Base-by-base conservation (phyloP, 2,329 filamentous ascomycete species). In the Chrysosporium queenslandicum region DNA sequence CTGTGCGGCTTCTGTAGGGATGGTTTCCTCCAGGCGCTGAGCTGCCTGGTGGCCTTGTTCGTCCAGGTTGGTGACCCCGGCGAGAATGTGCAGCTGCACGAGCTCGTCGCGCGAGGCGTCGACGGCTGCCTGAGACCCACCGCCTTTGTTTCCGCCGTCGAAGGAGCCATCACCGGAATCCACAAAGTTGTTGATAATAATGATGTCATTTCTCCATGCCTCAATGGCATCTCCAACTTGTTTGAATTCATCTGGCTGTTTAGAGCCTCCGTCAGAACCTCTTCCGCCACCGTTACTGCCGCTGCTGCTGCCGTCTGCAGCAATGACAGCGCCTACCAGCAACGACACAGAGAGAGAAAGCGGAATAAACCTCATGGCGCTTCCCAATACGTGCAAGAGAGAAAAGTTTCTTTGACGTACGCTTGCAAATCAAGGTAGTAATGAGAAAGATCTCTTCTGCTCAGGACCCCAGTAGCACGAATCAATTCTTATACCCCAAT, bases 131-230 rank as follows among this genome's bases (percentile, higher is more conserved):
- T 50, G 18, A n/a, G 21, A 18, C 6, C 8, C 37, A 8, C 20
- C 30, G 14, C n/a, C n/a, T 8, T 34, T 23, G 27, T 34, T 37
- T 9, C 34, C 14, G 5, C 16, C 37, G 16, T 36, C 43, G 9
- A 46, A 46, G 43, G n/a, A 8, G 16, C 34, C 18, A 3, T 12
- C 21, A 42, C 27, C 27, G 27, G 32, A 34, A 18, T 43, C 25
- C 16, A 46, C 34, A 37, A 53, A 53, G 25, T 20, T 30, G 11
- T 47, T 53, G 16, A 53, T 47, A 5, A 12, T 34, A 25, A 20
- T 30, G n/a, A 47, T 53, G 23, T 46, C 43, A 11, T 14, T 9
- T 14, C 16, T 32, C 50, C 43, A 53, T 12, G 34, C 25, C 34
- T 25, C 16, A 21, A 53, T 53, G 23, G 50, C 43, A 11, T 47